These are phyloP conservation scores for Plasmodium berghei DNA, from an alignment of 169 alveolate genomes.

Conservation along the genomic window DNA sequence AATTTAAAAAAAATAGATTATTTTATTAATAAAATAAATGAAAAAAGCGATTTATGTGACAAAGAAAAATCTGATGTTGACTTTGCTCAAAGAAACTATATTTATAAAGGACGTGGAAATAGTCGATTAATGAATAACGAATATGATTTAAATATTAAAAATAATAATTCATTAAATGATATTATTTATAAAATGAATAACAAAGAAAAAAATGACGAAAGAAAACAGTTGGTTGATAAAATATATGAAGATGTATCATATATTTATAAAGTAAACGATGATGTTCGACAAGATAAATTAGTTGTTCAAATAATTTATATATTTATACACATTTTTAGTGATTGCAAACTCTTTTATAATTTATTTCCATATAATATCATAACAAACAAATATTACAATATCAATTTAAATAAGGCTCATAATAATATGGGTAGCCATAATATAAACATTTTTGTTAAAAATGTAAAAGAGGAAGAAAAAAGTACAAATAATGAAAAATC, in stretches of 20 bases:
- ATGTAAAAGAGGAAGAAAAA: background rate
- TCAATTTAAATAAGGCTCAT: constrained; percentile 26
- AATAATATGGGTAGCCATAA: background rate
- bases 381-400: constrained; percentile 69
- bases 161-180: background rate
- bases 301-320: constrained; percentile 86
- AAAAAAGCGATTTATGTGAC: background rate
- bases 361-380: constrained; percentile 82
- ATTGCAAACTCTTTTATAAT: constrained; percentile 83
- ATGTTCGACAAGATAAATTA: constrained; percentile 89
- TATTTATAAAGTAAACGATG: constrained; percentile 90
- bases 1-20: background rate
- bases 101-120: background rate
- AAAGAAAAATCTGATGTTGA: background rate
- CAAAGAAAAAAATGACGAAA: background rate
- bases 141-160: too few relatives aligned
- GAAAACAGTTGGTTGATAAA: background rate
- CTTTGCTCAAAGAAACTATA: background rate
- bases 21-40: background rate
- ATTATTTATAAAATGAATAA: background rate
- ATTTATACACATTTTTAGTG: constrained; percentile 82
- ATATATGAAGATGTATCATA: constrained; percentile 70
- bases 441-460: background rate
- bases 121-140: background rate
- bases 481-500: constrained; percentile 30